phyloP scores from a whole-genome alignment of 2,329 filamentous ascomycete genomes.

The Colletotrichum musae region DNA sequence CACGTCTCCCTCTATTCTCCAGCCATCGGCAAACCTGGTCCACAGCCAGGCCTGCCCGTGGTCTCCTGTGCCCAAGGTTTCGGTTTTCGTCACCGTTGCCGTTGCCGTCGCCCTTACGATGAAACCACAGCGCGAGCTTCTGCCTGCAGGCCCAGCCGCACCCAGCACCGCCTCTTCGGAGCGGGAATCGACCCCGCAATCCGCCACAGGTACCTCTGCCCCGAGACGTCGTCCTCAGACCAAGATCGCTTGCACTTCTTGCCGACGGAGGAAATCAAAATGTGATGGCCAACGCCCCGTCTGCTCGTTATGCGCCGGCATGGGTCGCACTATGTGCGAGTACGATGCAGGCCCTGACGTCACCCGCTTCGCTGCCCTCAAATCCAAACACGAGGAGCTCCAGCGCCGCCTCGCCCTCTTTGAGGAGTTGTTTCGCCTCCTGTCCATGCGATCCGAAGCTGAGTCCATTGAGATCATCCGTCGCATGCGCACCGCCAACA shows the following conservation, averaged over 20 bases:
- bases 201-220: constrained; percentile 21
- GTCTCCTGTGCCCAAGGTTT: constrained; percentile 19
- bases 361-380: constrained; percentile 40
- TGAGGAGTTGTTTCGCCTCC: constrained; percentile 37
- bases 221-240: constrained; percentile 40
- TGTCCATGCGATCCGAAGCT: constrained; percentile 37
- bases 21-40: constrained; percentile 17
- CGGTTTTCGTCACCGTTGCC: background rate
- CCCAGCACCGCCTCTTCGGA: constrained; percentile 33
- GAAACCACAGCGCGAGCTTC: constrained; percentile 41
- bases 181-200: constrained; percentile 35
- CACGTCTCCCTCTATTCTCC: constrained; percentile 22
- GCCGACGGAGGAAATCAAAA: constrained; percentile 40
- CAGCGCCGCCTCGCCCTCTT: constrained; percentile 36
- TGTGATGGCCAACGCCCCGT: constrained; percentile 41
- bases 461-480: constrained; percentile 41
- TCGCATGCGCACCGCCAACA: constrained; percentile 36
- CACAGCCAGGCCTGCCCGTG: constrained; percentile 20
- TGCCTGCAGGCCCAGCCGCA: constrained; percentile 36
- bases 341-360: constrained; percentile 42
- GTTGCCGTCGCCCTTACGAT: constrained; percentile 18
- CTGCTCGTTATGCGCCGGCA: constrained; percentile 40
- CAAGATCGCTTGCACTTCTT: constrained; percentile 41
- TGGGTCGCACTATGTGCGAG: constrained; percentile 39
- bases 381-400: constrained; percentile 37